phyloP scores from a whole-genome alignment of 2,329 filamentous ascomycete species.

The Fusarium tricinctum region DNA sequence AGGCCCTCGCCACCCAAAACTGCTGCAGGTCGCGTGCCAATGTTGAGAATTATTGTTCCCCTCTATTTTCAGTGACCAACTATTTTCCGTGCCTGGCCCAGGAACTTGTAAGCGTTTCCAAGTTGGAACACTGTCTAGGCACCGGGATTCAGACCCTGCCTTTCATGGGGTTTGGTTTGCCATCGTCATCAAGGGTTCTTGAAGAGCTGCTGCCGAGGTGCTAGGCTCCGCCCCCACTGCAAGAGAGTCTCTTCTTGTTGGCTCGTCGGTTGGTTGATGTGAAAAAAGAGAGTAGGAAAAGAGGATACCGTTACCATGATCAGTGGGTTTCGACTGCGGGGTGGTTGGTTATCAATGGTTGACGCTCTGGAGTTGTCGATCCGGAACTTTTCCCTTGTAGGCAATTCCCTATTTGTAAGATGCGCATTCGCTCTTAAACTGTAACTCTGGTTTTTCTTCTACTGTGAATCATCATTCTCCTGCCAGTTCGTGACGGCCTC shows the following conservation, averaged over 20 bases:
- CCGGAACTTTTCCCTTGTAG: conserved; percentile 11
- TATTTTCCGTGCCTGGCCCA: neutral
- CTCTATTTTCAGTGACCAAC: neutral
- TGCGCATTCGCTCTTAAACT: conserved; percentile 9
- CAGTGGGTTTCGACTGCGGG: conserved; percentile 39
- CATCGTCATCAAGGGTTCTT: conserved; percentile 31
- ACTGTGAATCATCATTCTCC: conserved; percentile 4
- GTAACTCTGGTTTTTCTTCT: conserved; percentile 23
- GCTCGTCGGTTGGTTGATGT: conserved; percentile 17
- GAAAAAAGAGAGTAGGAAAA: conserved; percentile 30
- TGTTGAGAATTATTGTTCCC: neutral
- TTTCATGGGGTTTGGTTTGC: conserved; percentile 1
- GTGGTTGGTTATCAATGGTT: conserved; percentile 34
- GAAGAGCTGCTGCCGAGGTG: conserved; percentile 15
- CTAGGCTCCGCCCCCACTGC: conserved; percentile 33
- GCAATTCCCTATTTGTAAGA: conserved; percentile 29
- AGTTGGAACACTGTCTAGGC: neutral
- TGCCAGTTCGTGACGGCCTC: conserved; percentile 7
- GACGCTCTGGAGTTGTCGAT: conserved; percentile 29
- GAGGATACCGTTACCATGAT: conserved; percentile 31
- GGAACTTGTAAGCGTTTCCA: neutral
- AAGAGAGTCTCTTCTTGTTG: conserved; percentile 23
- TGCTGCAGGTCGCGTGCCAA: conserved; percentile 21
- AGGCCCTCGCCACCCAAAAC: conserved; percentile 40
- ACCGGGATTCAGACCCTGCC: neutral